Base-by-base conservation (phyloP, 83 land plant genomes). In the Larix sibirica region DNA sequence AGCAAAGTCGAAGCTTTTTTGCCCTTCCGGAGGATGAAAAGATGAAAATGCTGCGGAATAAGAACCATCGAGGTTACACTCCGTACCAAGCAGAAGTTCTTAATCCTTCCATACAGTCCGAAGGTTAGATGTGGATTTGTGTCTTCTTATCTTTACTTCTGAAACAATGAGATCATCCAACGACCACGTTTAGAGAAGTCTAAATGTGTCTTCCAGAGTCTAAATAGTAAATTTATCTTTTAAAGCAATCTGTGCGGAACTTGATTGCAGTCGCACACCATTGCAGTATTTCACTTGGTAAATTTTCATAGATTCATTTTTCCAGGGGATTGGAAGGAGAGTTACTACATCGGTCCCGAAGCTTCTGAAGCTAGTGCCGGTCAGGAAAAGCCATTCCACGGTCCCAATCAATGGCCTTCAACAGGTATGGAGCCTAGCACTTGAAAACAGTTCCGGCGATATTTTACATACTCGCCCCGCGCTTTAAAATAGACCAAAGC, bases 31-130 rank as follows among this genome's bases (percentile, higher is more conserved):
- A 91, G 13, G 87, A 86, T 33, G 93, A 95, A 80, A 97, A 94
- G 90, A 87, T 87, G 89, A 91, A 90, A 83, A 65, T 94, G 56
- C 81, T 79, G 3, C 88, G 87, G 23, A 92, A 91, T 56, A 44
- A 84, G 73, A 86, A 89, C 10, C 86, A 94, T 71, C 89, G 96
- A 44, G 99, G 99, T 10, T 95, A 94, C 79, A 92, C 99, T 12
- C 89, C 96, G 3, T 85, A 83, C 3, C 89, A 85, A 59, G 92
- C 88, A 73, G 98, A 97, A 82, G 89, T 74, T 5, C 94, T 95
- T 66, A 93, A 97, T 71, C 88, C 98, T 50, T 85, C 87, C 40
- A 56, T 81, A 6, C 82, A 85, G 65, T 81, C 88, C 10, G 85
- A 80, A 91, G 99, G 96, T 94, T 4, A 79, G 60, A 33, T 68